Percentiles rank a stretch among this genome's conserved stretches.
These are phyloP conservation scores for maize (Zea mays) DNA, from an alignment of 176 grass and related monocot species.

Conservation along the genomic window DNA sequence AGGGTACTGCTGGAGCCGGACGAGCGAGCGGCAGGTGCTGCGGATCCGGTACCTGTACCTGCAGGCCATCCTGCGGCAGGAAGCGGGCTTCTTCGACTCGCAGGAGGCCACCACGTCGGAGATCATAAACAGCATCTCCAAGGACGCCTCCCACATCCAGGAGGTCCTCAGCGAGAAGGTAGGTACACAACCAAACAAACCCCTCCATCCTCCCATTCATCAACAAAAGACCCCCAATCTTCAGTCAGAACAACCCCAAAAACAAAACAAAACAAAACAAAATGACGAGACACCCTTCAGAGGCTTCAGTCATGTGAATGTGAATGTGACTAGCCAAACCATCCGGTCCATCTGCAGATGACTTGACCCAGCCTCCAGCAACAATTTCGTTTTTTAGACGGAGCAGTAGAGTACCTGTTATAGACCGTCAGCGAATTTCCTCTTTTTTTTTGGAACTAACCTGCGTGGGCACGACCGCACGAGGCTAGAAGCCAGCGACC, in stretches of 20 bases:
- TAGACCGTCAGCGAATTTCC: too few species aligned
- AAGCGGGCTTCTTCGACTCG: conserved; percentile 95
- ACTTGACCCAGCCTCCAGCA: background rate
- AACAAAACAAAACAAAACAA: too few species aligned
- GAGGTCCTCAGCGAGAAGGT: conserved; percentile 99
- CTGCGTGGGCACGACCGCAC: too few species aligned
- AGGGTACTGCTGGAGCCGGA: conserved; percentile 98
- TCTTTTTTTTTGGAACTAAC: too few species aligned
- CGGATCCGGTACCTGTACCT: conserved; percentile 86
- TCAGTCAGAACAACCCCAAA: too few species aligned
- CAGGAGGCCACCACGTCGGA: conserved; percentile 91
- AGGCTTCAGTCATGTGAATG: background rate
- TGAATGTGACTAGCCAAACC: background rate
- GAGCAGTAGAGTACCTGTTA: too few species aligned
- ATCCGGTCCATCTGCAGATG: background rate
- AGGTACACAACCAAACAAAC: background rate
- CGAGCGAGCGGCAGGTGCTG: conserved; percentile 96
- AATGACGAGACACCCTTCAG: background rate
- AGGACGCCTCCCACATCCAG: conserved; percentile 84
- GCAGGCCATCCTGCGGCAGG: conserved; percentile 89
- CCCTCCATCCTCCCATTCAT: background rate
- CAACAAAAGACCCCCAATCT: too few species aligned
- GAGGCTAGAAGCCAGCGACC: too few species aligned
- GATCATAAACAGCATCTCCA: conserved; percentile 98
- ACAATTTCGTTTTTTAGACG: too few species aligned